Conservation (phyloP, 2,329 filamentous ascomycete genomes). For the Calonectria naviculata region DNA sequence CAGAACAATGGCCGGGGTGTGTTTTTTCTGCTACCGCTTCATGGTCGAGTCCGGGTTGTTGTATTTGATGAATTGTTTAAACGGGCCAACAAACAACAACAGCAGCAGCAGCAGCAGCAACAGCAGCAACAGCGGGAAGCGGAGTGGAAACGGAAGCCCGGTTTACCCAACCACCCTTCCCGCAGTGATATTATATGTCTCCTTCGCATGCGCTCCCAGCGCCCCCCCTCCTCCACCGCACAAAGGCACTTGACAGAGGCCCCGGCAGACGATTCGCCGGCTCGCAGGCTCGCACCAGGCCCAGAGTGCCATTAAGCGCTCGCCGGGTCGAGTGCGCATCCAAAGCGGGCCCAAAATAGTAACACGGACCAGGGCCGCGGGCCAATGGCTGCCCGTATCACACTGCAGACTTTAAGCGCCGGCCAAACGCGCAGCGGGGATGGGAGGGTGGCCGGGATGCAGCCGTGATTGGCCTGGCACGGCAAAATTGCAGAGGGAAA, state of each 20-base stretch:
- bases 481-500: background rate
- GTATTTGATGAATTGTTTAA: background rate
- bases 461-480: constrained; percentile 7
- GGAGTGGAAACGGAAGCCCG: background rate
- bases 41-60: constrained; percentile 24
- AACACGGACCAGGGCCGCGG: background rate
- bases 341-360: constrained; percentile 18
- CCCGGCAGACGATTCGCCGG: background rate
- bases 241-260: background rate
- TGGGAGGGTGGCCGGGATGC: background rate
- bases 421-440: constrained; percentile 8
- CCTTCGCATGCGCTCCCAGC: background rate
- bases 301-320: constrained; percentile 21
- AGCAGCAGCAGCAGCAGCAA: background rate
- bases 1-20: constrained; percentile 22
- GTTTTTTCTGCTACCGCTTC: constrained; percentile 42
- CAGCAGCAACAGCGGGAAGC: background rate
- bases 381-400: constrained; percentile 21
- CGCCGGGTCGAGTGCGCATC: constrained; percentile 1
- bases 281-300: background rate
- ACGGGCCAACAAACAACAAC: background rate
- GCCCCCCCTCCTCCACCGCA: background rate
- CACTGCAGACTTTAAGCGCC: constrained; percentile 27
- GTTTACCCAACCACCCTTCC: background rate
- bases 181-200: constrained; percentile 14